Evolutionary conservation across 257 asterid species (phyloP).

Genomic region (Solanum chilense): DNA sequence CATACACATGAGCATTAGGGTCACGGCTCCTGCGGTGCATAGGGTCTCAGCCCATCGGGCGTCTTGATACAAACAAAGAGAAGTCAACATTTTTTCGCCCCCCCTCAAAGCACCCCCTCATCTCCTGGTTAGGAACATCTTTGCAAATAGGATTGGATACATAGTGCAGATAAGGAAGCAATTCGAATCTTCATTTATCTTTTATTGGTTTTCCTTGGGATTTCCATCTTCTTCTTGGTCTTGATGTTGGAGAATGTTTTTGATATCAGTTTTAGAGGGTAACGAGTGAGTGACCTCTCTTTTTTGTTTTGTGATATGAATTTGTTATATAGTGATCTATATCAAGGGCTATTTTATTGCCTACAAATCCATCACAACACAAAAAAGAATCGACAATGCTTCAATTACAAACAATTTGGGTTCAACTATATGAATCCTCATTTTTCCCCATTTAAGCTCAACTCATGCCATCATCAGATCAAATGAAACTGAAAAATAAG

Average conservation of each 20-base stretch:
- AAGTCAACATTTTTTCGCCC: not conserved
- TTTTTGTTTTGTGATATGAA: not conserved
- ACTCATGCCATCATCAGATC: not conserved
- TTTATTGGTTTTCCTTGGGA: not conserved
- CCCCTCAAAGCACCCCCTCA: not conserved
- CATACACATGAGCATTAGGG: not conserved
- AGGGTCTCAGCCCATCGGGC: not conserved
- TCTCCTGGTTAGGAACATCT: not conserved
- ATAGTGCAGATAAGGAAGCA: not conserved
- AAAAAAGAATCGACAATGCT: not conserved
- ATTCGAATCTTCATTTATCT: not conserved
- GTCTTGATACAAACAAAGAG: not conserved
- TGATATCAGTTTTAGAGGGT: not conserved
- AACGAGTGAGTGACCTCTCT: not conserved
- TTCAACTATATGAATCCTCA: not conserved
- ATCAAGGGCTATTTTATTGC: not conserved
- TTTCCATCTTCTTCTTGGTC: not conserved
- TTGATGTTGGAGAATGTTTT: not conserved
- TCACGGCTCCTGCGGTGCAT: not conserved
- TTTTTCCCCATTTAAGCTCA: not conserved
- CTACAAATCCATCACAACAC: not conserved
- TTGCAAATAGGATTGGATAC: not conserved
- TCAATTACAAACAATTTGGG: not conserved
- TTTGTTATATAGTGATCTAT: not conserved
- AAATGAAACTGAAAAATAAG: not conserved